phyloP scores from a whole-genome alignment of 2,329 filamentous ascomycete genomes.

The Penicillium expansum region DNA sequence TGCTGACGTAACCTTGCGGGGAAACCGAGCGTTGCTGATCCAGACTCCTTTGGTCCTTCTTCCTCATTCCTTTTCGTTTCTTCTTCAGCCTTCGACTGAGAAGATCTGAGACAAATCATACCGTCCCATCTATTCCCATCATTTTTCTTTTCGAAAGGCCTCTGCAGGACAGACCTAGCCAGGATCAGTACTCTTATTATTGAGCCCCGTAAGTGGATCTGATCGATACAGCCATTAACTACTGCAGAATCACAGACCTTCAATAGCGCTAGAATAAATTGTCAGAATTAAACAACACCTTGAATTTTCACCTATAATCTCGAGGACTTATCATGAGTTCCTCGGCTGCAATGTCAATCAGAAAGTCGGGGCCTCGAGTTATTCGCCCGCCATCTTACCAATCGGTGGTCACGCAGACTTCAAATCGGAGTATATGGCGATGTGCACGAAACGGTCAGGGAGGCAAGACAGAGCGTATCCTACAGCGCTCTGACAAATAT shows the following conservation, averaged over 20 bases:
- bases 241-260: not conserved
- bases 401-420: slow-evolving; percentile 5
- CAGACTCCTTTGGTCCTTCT: not conserved
- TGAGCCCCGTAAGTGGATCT: not conserved
- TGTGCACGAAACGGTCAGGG: slow-evolving; percentile 12
- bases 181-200: not conserved
- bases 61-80: not conserved
- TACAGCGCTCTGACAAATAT: slow-evolving; percentile 6
- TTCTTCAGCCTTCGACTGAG: not conserved
- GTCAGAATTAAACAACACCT: not conserved
- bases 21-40: not conserved
- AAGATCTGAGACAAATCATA: not conserved
- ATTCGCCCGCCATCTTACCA: slow-evolving; percentile 11
- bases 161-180: not conserved
- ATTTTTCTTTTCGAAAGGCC: not conserved
- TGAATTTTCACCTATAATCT: not conserved
- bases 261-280: not conserved
- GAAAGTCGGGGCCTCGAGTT: slow-evolving; percentile 3
- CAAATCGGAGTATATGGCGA: slow-evolving; percentile 11
- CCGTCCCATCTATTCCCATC: not conserved
- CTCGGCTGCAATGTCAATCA: slow-evolving; percentile 10
- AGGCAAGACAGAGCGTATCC: slow-evolving; percentile 12
- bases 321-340: slow-evolving; percentile 15
- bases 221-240: not conserved
- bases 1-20: not conserved